Conservation (phyloP, 306 rosid genomes). For the Vigna trinervia region DNA sequence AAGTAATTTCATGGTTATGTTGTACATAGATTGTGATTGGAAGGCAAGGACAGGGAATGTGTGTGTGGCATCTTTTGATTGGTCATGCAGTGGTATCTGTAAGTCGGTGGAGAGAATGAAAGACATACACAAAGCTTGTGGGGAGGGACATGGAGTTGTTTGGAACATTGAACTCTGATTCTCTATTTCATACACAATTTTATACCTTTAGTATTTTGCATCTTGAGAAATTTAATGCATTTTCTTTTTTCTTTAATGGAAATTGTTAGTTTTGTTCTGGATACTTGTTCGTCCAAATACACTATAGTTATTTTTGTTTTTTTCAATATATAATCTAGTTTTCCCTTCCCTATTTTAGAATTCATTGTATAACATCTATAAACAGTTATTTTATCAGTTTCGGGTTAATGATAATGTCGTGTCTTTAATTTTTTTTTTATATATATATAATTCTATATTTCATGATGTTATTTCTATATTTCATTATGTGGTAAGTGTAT, state of each 20-base stretch:
- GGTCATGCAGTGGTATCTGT: constrained; percentile 94
- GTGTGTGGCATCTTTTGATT: constrained; percentile 91
- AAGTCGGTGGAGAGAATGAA: constrained; percentile 82
- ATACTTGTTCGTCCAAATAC: too few relatives aligned
- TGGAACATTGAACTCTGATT: constrained; percentile 68
- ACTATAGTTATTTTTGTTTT: too few relatives aligned
- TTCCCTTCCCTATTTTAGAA: too few relatives aligned
- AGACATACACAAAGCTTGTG: constrained; percentile 69
- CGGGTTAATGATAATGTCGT: too few relatives aligned
- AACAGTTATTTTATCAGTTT: too few relatives aligned
- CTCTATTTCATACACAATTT: neutral
- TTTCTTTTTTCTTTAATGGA: neutral
- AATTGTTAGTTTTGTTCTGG: neutral
- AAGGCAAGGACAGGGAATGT: constrained; percentile 71
- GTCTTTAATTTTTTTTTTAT: too few relatives aligned
- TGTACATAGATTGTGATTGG: constrained; percentile 70
- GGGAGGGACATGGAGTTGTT: constrained; percentile 70
- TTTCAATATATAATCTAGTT: too few relatives aligned
- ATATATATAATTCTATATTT: too few relatives aligned
- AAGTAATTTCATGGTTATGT: neutral
- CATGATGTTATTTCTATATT: too few relatives aligned
- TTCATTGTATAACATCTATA: too few relatives aligned
- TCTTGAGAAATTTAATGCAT: neutral
- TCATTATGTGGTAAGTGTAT: too few relatives aligned
- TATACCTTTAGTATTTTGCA: too few relatives aligned